phyloP scores from a whole-genome alignment of 139 green algal genomes.

The Microglena sp. region DNA sequence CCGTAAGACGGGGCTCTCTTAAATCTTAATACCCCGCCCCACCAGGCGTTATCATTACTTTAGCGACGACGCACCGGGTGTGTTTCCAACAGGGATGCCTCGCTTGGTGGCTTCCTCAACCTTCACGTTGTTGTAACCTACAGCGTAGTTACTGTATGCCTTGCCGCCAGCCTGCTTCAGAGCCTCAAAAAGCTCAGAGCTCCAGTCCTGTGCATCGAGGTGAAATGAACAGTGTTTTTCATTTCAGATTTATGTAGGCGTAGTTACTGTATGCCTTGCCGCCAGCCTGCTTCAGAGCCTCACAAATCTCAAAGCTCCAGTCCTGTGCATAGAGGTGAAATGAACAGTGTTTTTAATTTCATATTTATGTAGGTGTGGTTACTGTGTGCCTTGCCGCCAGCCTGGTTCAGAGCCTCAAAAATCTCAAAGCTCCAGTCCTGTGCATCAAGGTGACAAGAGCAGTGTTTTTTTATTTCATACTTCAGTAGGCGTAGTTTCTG shows the following conservation, averaged over 20 bases:
- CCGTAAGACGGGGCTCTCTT: too few species aligned
- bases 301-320: constrained; percentile 83
- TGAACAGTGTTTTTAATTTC: constrained; percentile 22
- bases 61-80: constrained; percentile 51
- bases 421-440: constrained; percentile 80
- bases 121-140: constrained; percentile 98
- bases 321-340: constrained; percentile 42
- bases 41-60: too few species aligned
- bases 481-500: not conserved
- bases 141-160: constrained; percentile 94
- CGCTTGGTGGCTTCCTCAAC: constrained; percentile 66
- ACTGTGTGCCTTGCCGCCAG: constrained; percentile 79
- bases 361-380: constrained; percentile 99
- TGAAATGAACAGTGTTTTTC: not conserved
- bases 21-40: too few species aligned
- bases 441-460: not conserved
- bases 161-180: constrained; percentile 77
- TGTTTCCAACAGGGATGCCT: constrained; percentile 95
- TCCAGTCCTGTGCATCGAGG: constrained; percentile 82
- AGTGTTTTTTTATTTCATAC: too few species aligned
- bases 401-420: constrained; percentile 74
- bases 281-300: constrained; percentile 70
- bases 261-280: constrained; percentile 93
- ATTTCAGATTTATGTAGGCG: constrained; percentile 34
- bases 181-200: constrained; percentile 77